These are phyloP conservation scores for Ceratobasidium theobromae DNA, from an alignment of 1,284 basidiomycete species.

Conservation along the genomic window DNA sequence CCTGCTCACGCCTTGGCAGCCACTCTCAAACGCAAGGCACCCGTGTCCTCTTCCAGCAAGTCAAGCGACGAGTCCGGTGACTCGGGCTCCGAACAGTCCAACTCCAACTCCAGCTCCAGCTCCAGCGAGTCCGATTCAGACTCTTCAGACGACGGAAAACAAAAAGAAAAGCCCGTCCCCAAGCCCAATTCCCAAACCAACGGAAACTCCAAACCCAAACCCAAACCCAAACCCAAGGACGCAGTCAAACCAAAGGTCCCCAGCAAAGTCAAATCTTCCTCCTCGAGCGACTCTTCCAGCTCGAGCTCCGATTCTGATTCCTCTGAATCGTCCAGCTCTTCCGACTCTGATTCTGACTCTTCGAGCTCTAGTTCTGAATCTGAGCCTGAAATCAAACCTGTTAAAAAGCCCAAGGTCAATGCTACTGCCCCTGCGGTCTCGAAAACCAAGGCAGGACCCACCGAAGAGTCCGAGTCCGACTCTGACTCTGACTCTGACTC, in stretches of 20 bases:
- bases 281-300: no score
- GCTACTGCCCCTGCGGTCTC: not conserved
- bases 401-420: not conserved
- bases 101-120: not conserved
- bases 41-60: constrained; percentile 24
- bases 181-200: no score
- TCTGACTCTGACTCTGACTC: constrained; percentile 3
- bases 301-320: constrained; percentile 65
- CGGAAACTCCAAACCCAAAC: no score
- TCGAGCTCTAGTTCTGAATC: not conserved
- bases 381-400: not conserved
- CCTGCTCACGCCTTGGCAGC: not conserved
- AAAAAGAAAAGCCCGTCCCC: no score
- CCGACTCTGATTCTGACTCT: not conserved
- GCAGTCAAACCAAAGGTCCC: no score
- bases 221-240: no score
- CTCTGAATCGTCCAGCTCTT: constrained; percentile 47
- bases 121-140: constrained; percentile 55
- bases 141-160: constrained; percentile 62
- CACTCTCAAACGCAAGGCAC: constrained; percentile 16
- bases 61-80: not conserved
- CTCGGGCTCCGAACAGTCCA: no score
- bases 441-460: not conserved
- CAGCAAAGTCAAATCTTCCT: no score
- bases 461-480: not conserved